These are phyloP conservation scores for Fragaria vesca DNA, from an alignment of 306 rosid species.

Conservation along the genomic window DNA sequence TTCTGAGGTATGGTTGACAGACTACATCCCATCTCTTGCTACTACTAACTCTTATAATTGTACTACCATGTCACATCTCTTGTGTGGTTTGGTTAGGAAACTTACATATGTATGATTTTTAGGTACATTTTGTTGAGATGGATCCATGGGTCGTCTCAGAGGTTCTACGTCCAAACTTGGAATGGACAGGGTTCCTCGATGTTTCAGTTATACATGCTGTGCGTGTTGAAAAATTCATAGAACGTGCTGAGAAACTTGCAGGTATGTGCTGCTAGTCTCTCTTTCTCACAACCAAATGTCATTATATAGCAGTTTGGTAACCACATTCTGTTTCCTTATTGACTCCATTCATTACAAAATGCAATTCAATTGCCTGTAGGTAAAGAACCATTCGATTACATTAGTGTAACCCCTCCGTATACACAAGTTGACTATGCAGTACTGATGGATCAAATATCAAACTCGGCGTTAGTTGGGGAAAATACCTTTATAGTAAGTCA, in stretches of 20 bases:
- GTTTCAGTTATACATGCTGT: constrained; percentile 73
- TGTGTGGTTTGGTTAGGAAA: neutral
- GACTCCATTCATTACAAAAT: neutral
- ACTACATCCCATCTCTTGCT: neutral
- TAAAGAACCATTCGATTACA: constrained; percentile 73
- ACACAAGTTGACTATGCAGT: constrained; percentile 75
- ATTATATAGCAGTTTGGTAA: neutral
- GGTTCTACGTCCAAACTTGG: constrained; percentile 78
- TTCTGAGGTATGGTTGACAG: constrained; percentile 59
- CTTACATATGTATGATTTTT: constrained; percentile 11
- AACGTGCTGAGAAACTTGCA: constrained; percentile 66
- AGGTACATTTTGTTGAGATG: constrained; percentile 98
- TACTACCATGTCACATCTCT: neutral
- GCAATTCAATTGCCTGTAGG: constrained; percentile 43
- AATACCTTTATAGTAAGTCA: constrained; percentile 73
- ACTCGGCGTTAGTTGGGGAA: constrained; percentile 68
- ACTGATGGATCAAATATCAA: constrained; percentile 73
- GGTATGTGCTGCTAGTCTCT: constrained; percentile 43
- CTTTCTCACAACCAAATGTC: neutral
- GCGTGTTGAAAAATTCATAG: constrained; percentile 79
- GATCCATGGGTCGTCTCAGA: constrained; percentile 96
- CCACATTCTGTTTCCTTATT: neutral
- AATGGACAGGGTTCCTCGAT: constrained; percentile 83
- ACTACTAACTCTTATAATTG: neutral
- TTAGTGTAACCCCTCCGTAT: constrained; percentile 95